A percentile compares a stretch with the other conserved stretches of the same genome.
These are phyloP conservation scores for Neltuma alba DNA, from an alignment of 306 rosid species.

Conservation along the genomic window DNA sequence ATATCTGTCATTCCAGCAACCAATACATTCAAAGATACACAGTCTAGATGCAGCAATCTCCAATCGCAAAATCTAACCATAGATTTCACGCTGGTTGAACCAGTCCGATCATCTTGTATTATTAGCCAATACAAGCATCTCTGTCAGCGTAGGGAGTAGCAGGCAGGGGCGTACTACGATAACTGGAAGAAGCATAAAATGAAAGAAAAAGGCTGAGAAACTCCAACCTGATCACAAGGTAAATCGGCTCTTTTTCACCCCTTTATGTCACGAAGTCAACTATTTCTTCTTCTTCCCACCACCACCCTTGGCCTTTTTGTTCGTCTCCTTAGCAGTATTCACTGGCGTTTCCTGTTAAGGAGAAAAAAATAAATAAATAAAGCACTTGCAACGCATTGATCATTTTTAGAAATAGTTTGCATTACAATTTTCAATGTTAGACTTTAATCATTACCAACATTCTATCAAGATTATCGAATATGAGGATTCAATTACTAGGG, in stretches of 20 bases:
- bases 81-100: not conserved
- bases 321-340: conserved; percentile 50
- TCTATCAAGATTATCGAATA: not conserved
- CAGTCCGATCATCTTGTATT: no score
- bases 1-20: not conserved
- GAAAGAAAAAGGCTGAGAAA: not conserved
- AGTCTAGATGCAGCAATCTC: not conserved
- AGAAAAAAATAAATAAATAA: conserved; percentile 17
- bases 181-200: no score
- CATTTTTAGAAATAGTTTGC: not conserved
- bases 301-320: conserved; percentile 61
- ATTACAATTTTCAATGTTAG: no score
- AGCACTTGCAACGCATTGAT: conserved; percentile 22
- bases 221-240: conserved; percentile 44
- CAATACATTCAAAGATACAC: not conserved
- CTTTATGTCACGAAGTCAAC: conserved; percentile 12
- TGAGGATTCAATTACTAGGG: not conserved
- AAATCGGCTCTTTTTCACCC: conserved; percentile 3
- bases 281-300: conserved; percentile 70
- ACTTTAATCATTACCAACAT: not conserved
- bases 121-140: no score
- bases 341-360: conserved; percentile 60
- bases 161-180: no score
- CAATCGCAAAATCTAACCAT: not conserved
- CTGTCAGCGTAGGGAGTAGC: no score